Base-by-base conservation (phyloP, 805 yeast species). In the Suhomyces prunicola region DNA sequence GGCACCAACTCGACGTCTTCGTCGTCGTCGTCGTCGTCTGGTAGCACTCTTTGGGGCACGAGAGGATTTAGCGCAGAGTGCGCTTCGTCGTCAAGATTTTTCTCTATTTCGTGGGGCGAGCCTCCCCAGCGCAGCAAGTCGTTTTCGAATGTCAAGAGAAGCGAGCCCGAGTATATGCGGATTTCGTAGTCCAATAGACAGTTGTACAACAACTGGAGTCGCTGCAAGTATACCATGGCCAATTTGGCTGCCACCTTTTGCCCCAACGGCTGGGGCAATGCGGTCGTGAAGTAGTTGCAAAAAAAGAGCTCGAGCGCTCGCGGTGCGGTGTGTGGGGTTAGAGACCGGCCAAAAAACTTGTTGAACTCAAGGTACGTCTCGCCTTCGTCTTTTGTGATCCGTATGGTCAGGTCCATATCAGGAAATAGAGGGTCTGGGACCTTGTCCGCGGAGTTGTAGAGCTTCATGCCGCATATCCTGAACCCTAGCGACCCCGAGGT, bases 381-480 rank as follows among this genome's bases (percentile, higher is more conserved):
- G 6, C 63, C 67, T 4, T 63, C 39, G 50, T 46, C 50, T 15
- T 13, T 12, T 17, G 46, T n/a, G 13, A 50, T 40, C 10, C 35
- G 26, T 4, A 54, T 22, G 12, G 47, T 46, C 10, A 50, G 41
- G 19, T 40, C 42, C 35, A 54, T 54, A 2, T 44, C 50, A 1
- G 42, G 42, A 39, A 57, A 59, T 5, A 62, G 23, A 9, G 46
- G 46, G 5, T 46, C 31, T 1, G 58, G 60, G 6, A 54, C 50
- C 4, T 10, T 4, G 27, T 22, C 19, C 15, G 31, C 12, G 27
- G 56, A 55, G 26, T 60, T 54, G 57, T 67, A 76, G 5, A 86
- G 68, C 55, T 85, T 85, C 93, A 93, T 88, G 0, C 99, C 99
- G 61, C 98, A 92, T 3, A 93, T 82, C 54, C 99, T 74, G 57